A percentile compares a stretch with the other conserved stretches of the same genome.
Evolutionary conservation across 1,284 basidiomycete genomes (phyloP).

Genomic region (Xerocomus minutiporus): DNA sequence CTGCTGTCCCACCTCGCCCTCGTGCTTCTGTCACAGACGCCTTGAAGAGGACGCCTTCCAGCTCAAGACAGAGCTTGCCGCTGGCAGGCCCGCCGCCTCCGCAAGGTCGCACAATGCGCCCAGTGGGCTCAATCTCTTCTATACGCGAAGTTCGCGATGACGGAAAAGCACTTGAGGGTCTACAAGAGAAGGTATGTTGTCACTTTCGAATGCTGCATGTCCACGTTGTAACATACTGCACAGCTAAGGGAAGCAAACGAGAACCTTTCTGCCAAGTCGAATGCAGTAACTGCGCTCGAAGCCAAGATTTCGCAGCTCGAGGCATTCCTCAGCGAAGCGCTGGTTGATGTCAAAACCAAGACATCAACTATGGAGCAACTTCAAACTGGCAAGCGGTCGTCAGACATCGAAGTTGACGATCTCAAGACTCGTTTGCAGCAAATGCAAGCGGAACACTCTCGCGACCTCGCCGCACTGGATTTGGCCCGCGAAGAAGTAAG

Average conservation of each 20-base stretch:
- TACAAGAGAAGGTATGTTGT: constrained; percentile 55
- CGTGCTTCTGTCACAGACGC: constrained; percentile 55
- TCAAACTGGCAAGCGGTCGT: constrained; percentile 44
- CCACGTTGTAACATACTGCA: constrained; percentile 8
- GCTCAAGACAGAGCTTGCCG: constrained; percentile 38
- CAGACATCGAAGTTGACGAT: constrained; percentile 47
- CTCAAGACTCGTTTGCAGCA: constrained; percentile 41
- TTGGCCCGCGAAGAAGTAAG: constrained; percentile 50
- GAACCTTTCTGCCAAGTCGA: constrained; percentile 49
- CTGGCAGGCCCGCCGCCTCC: constrained; percentile 20
- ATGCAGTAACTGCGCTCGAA: constrained; percentile 48
- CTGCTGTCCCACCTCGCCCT: constrained; percentile 38
- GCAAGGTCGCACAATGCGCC: constrained; percentile 38
- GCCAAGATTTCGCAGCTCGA: constrained; percentile 47
- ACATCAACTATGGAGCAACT: constrained; percentile 41
- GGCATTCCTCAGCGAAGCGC: constrained; percentile 45
- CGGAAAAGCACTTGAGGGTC: constrained; percentile 48
- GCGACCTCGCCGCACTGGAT: constrained; percentile 36
- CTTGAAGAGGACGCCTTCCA: constrained; percentile 42
- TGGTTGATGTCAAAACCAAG: constrained; percentile 48
- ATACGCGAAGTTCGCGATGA: constrained; percentile 65
- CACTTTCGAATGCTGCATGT: constrained; percentile 5
- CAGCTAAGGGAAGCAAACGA: constrained; percentile 58
- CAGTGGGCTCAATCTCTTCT: constrained; percentile 60
- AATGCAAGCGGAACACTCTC: constrained; percentile 39